Evolutionary conservation across 2,329 filamentous ascomycete genomes (phyloP), one percentile per base, ranked within the genome.

Genomic region (Trichothecium sympodiale): DNA sequence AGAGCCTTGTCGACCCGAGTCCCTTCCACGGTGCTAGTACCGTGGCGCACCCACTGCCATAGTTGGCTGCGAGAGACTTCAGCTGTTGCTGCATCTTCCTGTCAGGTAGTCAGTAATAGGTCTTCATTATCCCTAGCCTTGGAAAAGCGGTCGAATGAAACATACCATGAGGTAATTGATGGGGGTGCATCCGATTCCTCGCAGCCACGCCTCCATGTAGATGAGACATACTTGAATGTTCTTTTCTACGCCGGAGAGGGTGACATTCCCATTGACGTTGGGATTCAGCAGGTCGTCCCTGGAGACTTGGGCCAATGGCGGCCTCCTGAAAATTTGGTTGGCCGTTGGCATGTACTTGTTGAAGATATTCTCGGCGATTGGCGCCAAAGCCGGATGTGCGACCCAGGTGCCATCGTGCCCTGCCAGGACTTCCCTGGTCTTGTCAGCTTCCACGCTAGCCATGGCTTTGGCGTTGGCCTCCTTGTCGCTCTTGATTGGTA

Each of bases 131-230:
- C 8, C 15, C 18, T 8, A 5, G 20, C 17, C 30, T 13, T 20
- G n/a, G 20, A 25, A 25, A 25, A 26, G 13, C 8, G 3, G 10
- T 10, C 8, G n/a, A 16, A 25, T 16, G 10, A 26, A 31, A 13
- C 28, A 26, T 34, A 59, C 56, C 85, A 93, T 93, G 35, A 93
- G 67, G 57, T 79, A 88, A 68, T 93, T 91, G 61, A 94, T 91
- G 15, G 86, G 86, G 39, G 93, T 83, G 50, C 86, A 94, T 34
- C 86, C 86, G n/a, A 93, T 71, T 15, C 85, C 86, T 38, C 84
- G 79, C 37, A 93, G 70, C 86, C 86, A 94, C 37, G 83, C 86
- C 61, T 94, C 86, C 84, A 93, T 94, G 61, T 94, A 94, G 31
- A 79, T 78, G 2, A 94, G 71, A 25, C 85, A 85, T 45, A 94